phyloP scores from a whole-genome alignment of 305 asterid genomes.

The Solanum aculeatissimum region DNA sequence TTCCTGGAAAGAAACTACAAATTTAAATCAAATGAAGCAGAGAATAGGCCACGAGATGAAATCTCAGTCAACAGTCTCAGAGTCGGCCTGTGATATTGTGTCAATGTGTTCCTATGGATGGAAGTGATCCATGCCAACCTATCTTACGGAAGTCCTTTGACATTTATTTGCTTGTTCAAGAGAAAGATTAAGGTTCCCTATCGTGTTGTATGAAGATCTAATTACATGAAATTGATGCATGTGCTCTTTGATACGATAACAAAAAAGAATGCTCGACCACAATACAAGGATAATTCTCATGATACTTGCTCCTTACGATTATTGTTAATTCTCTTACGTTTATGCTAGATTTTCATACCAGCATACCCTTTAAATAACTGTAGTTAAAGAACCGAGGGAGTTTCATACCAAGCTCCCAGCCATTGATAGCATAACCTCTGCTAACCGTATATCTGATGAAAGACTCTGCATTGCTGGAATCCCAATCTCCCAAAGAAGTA shows the following conservation, averaged over 20 bases:
- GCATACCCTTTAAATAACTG: not conserved
- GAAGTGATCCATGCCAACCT: not conserved
- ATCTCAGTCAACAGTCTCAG: not conserved
- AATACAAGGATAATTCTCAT: not conserved
- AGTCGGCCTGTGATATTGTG: not conserved
- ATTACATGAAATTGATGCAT: not conserved
- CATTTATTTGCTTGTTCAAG: not conserved
- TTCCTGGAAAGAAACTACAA: conserved; percentile 32
- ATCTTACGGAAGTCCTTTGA: not conserved
- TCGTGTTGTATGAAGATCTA: not conserved
- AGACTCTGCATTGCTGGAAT: conserved; percentile 57
- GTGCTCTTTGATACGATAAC: not conserved
- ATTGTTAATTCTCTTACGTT: not conserved
- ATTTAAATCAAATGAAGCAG: not conserved
- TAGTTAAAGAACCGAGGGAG: not conserved
- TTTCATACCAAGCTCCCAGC: conserved; percentile 86
- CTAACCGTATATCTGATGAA: conserved; percentile 49
- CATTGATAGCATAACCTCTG: conserved; percentile 39
- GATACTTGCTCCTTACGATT: not conserved
- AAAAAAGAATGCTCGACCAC: not conserved
- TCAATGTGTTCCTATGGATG: not conserved
- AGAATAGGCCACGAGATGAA: not conserved
- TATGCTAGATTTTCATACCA: not conserved
- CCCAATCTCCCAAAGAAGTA: conserved; percentile 48
- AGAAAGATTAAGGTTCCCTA: not conserved